These are phyloP conservation scores for Chalara sp. DNA, from an alignment of 2,329 filamentous ascomycete genomes.

Conservation along the genomic window DNA sequence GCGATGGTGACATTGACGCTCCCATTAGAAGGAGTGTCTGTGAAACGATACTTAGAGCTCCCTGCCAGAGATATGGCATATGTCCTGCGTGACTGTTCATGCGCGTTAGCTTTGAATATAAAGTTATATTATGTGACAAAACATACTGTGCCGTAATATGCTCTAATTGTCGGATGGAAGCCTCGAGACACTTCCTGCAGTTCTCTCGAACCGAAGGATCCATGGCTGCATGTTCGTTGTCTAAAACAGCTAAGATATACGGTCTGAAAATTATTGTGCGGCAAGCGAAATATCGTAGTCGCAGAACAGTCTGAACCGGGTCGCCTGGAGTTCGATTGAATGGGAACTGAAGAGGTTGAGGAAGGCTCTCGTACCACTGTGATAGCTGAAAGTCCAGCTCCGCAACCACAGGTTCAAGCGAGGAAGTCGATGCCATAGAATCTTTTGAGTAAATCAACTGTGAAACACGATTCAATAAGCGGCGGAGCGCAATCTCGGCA, in stretches of 20 bases:
- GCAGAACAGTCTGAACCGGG: conserved; percentile 71
- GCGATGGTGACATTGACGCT: conserved; percentile 70
- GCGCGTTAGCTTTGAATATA: conserved; percentile 9
- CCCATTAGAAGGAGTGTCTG: conserved; percentile 80
- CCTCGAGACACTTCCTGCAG: conserved; percentile 76
- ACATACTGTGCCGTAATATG: conserved; percentile 70
- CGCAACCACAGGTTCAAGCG: conserved; percentile 69
- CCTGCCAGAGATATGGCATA: conserved; percentile 82
- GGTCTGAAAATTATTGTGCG: conserved; percentile 81
- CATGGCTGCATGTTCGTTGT: conserved; percentile 66
- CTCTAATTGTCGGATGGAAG: conserved; percentile 72
- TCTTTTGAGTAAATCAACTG: conserved; percentile 74
- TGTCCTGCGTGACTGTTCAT: conserved; percentile 64
- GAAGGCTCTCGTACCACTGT: conserved; percentile 79
- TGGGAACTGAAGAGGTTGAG: conserved; percentile 68
- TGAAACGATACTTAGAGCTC: conserved; percentile 74
- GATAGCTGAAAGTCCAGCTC: conserved; percentile 77
- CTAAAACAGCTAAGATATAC: conserved; percentile 72
- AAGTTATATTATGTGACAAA: background rate
- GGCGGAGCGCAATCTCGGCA: conserved; percentile 71
- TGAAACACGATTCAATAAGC: conserved; percentile 71
- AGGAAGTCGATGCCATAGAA: conserved; percentile 62
- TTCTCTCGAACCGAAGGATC: conserved; percentile 70
- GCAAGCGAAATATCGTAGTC: conserved; percentile 77
- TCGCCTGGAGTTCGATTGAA: conserved; percentile 63